These are phyloP conservation scores for Triangularia setosa DNA, from an alignment of 2,329 filamentous ascomycete species.

Conservation along the genomic window DNA sequence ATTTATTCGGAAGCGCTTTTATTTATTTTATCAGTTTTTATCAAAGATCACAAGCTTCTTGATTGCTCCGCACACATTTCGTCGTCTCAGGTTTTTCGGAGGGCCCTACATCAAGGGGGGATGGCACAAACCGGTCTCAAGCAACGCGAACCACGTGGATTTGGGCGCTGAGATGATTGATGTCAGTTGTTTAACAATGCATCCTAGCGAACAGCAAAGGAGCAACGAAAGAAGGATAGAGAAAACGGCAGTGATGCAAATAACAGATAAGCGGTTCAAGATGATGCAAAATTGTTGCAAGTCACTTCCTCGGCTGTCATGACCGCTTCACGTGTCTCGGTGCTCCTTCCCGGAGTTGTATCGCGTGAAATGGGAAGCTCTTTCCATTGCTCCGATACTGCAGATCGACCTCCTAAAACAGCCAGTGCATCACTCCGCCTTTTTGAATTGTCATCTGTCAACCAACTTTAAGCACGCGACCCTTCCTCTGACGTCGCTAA, in stretches of 20 bases:
- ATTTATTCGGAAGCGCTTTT: background rate
- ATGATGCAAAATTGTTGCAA: background rate
- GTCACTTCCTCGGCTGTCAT: background rate
- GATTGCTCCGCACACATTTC: background rate
- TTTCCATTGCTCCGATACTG: background rate
- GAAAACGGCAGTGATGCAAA: too few species aligned
- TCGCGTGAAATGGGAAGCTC: background rate
- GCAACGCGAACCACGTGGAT: background rate
- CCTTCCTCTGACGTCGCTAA: constrained; percentile 6
- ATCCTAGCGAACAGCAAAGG: too few species aligned
- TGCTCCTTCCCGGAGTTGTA: background rate
- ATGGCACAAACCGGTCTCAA: background rate
- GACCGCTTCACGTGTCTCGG: background rate
- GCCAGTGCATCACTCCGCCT: too few species aligned
- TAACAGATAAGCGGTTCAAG: too few species aligned
- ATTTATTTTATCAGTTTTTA: background rate
- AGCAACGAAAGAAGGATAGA: too few species aligned
- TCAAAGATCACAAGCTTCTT: background rate
- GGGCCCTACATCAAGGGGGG: background rate
- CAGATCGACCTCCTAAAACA: background rate
- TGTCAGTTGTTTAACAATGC: background rate
- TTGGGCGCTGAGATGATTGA: background rate
- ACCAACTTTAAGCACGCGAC: constrained; percentile 1
- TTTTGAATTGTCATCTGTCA: background rate
- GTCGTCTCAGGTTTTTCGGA: background rate